Base-by-base conservation (phyloP, 2,329 filamentous ascomycete species). In the Sarocladium strictum region DNA sequence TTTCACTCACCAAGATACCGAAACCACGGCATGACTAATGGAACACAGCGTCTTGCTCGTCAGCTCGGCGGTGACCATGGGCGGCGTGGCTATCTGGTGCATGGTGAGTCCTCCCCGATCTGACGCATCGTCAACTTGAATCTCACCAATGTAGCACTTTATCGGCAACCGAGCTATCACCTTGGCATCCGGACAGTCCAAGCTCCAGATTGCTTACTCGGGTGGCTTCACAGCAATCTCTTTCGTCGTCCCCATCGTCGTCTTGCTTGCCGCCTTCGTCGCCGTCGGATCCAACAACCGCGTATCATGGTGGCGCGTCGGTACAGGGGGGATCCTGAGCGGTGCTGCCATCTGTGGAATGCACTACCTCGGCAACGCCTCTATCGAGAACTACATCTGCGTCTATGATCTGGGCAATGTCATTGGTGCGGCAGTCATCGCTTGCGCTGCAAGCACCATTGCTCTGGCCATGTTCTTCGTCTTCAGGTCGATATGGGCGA, bases 281-380 rank as follows among this genome's bases (percentile, higher is more conserved):
- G 78, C 84, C 32, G 82, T 87, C 43, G 89, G 83, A 5, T 76
- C 78, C 26, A 78, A 78, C 61, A 80, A 81, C 58, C 72, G 67
- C 26, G 76, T 86, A 14, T 78, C 77, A 17, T 80, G 80, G 69
- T 70, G 78, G 68, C 79, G 84, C 43, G 77, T 88, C 11, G 64
- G 77, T 7, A 64, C 81, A 4, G 86, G 87, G 9, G 89, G 90
- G 6, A 64, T 83, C 1, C 75, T 92, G 41, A 86, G 87, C 1
- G 90, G 90, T 14, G 75, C 84, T 4, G 85, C 89, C 21, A 85
- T 94, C 51, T 90, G 87, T 57, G 87, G 86, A 29, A 94, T 95
- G 90, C 89, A 95, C 67, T 95, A 94, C 63, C 75, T 93, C 17
- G 89, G 89, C n/a, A 91, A 95, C 65, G 81, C 87, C 29, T 90